Conservation (phyloP, 768 basidiomycete genomes). For the Cystofilobasidium ferigula region DNA sequence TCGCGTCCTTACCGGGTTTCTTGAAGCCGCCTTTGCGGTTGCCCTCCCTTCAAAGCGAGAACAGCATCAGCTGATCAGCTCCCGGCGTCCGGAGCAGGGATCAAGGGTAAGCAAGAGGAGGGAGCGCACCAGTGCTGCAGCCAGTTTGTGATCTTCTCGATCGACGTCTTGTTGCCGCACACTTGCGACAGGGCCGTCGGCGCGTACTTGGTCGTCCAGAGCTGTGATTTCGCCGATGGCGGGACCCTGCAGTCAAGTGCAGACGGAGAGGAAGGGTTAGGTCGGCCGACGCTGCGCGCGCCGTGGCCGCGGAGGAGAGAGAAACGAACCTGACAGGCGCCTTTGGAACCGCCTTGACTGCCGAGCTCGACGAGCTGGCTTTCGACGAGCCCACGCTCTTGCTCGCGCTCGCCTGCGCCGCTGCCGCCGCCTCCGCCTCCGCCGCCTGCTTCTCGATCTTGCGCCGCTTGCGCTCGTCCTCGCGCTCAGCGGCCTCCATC, state of each 20-base stretch:
- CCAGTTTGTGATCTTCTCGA: conserved; percentile 84
- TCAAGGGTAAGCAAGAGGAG: background rate
- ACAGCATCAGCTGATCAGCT: too few relatives aligned
- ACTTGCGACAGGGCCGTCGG: conserved; percentile 77
- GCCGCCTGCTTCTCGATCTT: conserved; percentile 48
- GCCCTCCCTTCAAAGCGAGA: conserved; percentile 50
- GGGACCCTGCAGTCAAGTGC: conserved; percentile 25
- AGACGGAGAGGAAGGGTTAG: conserved; percentile 27
- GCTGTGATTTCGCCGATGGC: conserved; percentile 44
- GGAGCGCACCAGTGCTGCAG: conserved; percentile 75
- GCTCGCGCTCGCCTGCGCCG: conserved; percentile 20
- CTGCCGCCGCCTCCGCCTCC: background rate
- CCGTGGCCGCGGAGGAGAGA: background rate
- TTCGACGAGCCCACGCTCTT: conserved; percentile 32
- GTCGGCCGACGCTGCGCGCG: background rate
- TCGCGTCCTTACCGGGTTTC: conserved; percentile 82
- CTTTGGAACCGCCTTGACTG: background rate
- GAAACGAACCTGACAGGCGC: background rate
- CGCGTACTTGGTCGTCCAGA: conserved; percentile 95
- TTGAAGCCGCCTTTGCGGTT: conserved; percentile 70
- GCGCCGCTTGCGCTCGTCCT: conserved; percentile 42
- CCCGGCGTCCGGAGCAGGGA: too few relatives aligned
- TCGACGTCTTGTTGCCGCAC: conserved; percentile 84
- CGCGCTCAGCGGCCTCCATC: conserved; percentile 44
- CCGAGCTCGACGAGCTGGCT: conserved; percentile 21